Conservation (phyloP, 306 rosid species). For the Crotalaria pallida region DNA sequence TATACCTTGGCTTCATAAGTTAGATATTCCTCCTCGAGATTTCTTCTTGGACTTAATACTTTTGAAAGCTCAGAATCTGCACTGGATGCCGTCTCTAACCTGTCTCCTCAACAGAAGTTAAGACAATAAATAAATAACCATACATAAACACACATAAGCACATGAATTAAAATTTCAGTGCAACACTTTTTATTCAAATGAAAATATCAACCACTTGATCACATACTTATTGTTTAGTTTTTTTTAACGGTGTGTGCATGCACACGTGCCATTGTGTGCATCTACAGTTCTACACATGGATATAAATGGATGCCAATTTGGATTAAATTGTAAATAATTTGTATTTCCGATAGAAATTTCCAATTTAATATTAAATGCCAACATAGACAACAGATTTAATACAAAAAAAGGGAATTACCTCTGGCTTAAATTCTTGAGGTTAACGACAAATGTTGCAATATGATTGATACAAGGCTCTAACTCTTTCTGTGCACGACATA, state of each 20-base stretch:
- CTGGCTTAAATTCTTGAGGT: constrained; percentile 60
- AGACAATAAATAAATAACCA: constrained; percentile 8
- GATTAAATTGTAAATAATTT: background rate
- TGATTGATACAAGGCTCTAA: constrained; percentile 69
- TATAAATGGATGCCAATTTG: background rate
- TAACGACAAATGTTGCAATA: constrained; percentile 69
- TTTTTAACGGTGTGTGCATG: background rate
- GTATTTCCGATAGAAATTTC: background rate
- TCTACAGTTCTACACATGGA: background rate
- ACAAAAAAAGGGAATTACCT: constrained; percentile 47
- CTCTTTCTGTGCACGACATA: constrained; percentile 63
- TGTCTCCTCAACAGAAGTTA: constrained; percentile 37
- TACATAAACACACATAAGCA: background rate
- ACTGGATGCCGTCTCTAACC: constrained; percentile 41
- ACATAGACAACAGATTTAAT: constrained; percentile 2
- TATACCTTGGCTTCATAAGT: constrained; percentile 80
- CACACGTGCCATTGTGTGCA: background rate
- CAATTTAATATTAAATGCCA: background rate
- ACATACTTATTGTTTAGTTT: background rate
- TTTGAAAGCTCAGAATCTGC: constrained; percentile 53
- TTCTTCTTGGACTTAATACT: constrained; percentile 60
- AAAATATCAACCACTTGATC: background rate
- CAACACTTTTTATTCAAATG: background rate
- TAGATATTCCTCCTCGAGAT: constrained; percentile 93
- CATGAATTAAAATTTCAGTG: background rate